phyloP scores from a whole-genome alignment of 768 basidiomycete species.

The Paxillus ammoniavirescens region DNA sequence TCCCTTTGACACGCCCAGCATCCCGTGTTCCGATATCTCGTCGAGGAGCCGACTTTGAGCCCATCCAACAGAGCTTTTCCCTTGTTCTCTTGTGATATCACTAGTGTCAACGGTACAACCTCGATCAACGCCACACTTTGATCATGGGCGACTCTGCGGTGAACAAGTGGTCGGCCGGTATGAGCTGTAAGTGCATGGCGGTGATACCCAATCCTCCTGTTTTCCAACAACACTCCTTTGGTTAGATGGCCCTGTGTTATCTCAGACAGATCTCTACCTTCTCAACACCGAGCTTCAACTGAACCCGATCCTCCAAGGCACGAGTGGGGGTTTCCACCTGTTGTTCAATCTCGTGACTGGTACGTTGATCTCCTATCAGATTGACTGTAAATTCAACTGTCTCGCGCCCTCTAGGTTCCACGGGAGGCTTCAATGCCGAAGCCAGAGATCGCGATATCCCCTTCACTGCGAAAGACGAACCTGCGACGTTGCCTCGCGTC shows the following conservation, averaged over 20 bases:
- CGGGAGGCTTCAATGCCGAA: constrained; percentile 59
- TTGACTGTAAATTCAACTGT: neutral
- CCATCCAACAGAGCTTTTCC: neutral
- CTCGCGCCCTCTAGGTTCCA: constrained; percentile 42
- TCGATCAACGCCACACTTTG: constrained; percentile 1
- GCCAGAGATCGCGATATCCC: constrained; percentile 59
- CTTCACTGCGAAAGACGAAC: constrained; percentile 54
- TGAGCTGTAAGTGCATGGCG: constrained; percentile 31
- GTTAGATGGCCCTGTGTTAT: constrained; percentile 75
- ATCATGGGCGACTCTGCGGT: constrained; percentile 30
- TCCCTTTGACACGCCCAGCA: neutral
- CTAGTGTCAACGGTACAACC: neutral
- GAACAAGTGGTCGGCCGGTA: constrained; percentile 35
- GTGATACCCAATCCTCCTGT: neutral
- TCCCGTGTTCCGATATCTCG: neutral
- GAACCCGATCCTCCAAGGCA: constrained; percentile 67
- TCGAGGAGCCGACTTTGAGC: neutral
- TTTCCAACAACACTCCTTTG: neutral
- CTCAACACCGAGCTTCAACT: constrained; percentile 67
- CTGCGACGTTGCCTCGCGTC: constrained; percentile 68
- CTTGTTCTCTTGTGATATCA: neutral
- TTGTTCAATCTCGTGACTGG: constrained; percentile 72
- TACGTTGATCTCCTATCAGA: constrained; percentile 22
- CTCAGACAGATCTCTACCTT: constrained; percentile 80
- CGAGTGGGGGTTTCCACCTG: constrained; percentile 52